phyloP scores from a whole-genome alignment of 805 yeast species.

The Hermanozyma aechmeae region DNA sequence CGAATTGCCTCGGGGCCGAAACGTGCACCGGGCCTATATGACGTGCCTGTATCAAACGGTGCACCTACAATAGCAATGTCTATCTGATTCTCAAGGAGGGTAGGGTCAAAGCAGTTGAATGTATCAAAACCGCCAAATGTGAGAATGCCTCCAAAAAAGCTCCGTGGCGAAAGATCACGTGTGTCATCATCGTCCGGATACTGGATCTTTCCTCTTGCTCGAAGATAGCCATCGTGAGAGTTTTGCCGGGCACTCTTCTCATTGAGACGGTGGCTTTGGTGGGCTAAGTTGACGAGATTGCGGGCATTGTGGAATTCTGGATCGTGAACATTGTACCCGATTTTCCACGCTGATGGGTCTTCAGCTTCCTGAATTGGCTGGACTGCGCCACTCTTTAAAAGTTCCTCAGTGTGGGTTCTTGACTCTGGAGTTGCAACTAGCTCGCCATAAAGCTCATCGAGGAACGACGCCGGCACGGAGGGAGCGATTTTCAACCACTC shows the following conservation, averaged over 20 bases:
- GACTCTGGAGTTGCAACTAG: conserved; percentile 5
- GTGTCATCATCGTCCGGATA: conserved; percentile 29
- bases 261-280: no score
- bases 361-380: no score
- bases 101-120: conserved; percentile 8
- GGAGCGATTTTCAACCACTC: no score
- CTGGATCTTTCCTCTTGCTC: conserved; percentile 11
- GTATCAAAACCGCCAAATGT: conserved; percentile 44
- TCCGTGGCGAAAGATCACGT: conserved; percentile 12
- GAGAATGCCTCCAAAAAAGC: conserved; percentile 40
- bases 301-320: no score
- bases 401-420: conserved; percentile 1
- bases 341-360: no score
- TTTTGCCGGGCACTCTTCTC: no score
- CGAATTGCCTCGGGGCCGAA: conserved; percentile 1
- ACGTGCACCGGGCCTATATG: not conserved
- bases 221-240: conserved; percentile 9
- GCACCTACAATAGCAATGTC: conserved; percentile 1
- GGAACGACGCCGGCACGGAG: conserved; percentile 4
- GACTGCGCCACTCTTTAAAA: no score
- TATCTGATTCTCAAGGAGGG: not conserved
- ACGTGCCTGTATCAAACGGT: not conserved
- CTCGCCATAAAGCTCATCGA: conserved; percentile 10
- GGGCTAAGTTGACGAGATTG: no score
- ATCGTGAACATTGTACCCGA: no score